Conservation (phyloP, 2,329 filamentous ascomycete species). For the Cladosporium sp. region DNA sequence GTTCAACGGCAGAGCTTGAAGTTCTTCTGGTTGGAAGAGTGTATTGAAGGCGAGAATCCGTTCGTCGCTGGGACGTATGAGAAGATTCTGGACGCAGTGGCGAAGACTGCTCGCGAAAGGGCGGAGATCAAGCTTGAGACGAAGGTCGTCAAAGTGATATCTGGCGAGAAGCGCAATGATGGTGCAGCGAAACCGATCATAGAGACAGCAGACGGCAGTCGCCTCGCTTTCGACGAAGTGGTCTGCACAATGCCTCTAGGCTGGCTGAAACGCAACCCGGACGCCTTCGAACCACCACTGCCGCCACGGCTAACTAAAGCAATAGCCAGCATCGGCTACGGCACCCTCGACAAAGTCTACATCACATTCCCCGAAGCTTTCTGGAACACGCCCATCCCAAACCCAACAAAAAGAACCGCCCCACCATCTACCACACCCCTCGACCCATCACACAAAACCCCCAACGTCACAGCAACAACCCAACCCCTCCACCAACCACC, state of each 20-base stretch:
- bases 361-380: constrained; percentile 71
- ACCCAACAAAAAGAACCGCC: background rate
- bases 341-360: constrained; percentile 68
- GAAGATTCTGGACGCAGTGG: constrained; percentile 60
- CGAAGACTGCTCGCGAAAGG: constrained; percentile 56
- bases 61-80: constrained; percentile 64
- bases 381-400: constrained; percentile 55
- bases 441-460: constrained; percentile 25
- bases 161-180: constrained; percentile 21
- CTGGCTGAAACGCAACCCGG: constrained; percentile 63
- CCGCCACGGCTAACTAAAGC: constrained; percentile 59
- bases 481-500: constrained; percentile 36
- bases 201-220: constrained; percentile 47
- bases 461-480: constrained; percentile 42
- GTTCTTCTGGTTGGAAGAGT: constrained; percentile 78
- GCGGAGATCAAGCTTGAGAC: constrained; percentile 56
- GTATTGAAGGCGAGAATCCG: constrained; percentile 69
- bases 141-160: constrained; percentile 47
- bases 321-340: constrained; percentile 67
- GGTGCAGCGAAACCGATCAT: constrained; percentile 48
- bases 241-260: constrained; percentile 69
- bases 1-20: constrained; percentile 67
- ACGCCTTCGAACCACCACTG: constrained; percentile 60
- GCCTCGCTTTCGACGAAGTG: constrained; percentile 63
- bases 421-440: background rate